phyloP scores from a whole-genome alignment of 2,329 filamentous ascomycete genomes.

The Dothidotthia symphoricarpi region DNA sequence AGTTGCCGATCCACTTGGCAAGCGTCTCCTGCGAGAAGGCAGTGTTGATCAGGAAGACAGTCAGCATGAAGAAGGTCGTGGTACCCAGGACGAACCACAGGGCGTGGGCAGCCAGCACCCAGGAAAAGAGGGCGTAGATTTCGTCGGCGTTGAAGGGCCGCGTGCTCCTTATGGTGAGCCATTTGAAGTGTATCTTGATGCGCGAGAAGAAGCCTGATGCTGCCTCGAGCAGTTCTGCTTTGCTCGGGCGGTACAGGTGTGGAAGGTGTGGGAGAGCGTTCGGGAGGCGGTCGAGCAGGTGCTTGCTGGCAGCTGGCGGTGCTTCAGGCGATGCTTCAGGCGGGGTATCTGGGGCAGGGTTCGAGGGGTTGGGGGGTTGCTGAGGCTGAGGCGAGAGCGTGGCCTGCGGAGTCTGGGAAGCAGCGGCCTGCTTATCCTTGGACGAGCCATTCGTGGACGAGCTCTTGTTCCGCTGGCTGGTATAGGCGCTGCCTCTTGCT shows the following conservation, averaged over 20 bases:
- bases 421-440: slow-evolving; percentile 18
- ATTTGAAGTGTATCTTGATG: slow-evolving; percentile 90
- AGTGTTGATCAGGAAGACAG: slow-evolving; percentile 90
- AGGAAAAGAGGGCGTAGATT: slow-evolving; percentile 92
- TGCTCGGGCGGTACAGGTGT: slow-evolving; percentile 71
- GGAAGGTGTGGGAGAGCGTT: slow-evolving; percentile 53
- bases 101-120: slow-evolving; percentile 90
- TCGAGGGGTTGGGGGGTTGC: slow-evolving; percentile 23
- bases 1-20: slow-evolving; percentile 90
- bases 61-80: slow-evolving; percentile 91
- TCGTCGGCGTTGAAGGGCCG: slow-evolving; percentile 95
- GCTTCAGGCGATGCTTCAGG: slow-evolving; percentile 23
- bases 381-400: slow-evolving; percentile 33
- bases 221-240: slow-evolving; percentile 87
- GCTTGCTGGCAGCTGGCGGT: slow-evolving; percentile 33
- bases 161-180: slow-evolving; percentile 92
- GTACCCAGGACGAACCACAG: slow-evolving; percentile 96
- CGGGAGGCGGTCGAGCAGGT: slow-evolving; percentile 56
- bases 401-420: slow-evolving; percentile 28
- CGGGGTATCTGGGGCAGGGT: slow-evolving; percentile 5
- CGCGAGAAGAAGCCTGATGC: slow-evolving; percentile 92
- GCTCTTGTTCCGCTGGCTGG: slow-evolving; percentile 39
- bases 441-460: slow-evolving; percentile 31
- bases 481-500: slow-evolving; percentile 12
- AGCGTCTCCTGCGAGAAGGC: slow-evolving; percentile 96